Conservation (phyloP, 2,329 filamentous ascomycete species). For the Penicillium digitatum region DNA sequence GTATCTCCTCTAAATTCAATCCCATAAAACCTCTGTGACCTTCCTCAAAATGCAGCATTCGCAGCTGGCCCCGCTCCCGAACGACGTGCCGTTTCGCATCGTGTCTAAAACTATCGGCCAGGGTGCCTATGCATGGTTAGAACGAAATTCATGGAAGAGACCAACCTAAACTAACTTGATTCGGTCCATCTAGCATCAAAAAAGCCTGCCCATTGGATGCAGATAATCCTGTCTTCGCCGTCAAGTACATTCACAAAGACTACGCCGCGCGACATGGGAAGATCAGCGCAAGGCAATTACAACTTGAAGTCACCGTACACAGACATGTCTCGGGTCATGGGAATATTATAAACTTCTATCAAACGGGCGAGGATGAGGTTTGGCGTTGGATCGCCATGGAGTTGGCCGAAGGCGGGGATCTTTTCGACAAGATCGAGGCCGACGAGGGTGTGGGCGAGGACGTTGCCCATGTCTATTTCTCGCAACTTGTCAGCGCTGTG, state of each 20-base stretch:
- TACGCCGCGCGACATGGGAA: conserved; percentile 87
- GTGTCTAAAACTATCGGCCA: conserved; percentile 95
- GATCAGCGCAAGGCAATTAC: conserved; percentile 81
- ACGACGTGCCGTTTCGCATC: conserved; percentile 83
- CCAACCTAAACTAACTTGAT: conserved; percentile 1
- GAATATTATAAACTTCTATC: conserved; percentile 92
- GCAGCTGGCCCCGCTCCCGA: conserved; percentile 80
- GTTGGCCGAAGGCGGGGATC: conserved; percentile 85
- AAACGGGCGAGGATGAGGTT: conserved; percentile 73
- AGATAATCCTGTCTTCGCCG: conserved; percentile 76
- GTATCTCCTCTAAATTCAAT: neutral
- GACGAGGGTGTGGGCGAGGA: conserved; percentile 92
- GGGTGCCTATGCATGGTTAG: conserved; percentile 92
- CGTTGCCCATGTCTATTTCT: conserved; percentile 94
- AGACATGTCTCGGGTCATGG: conserved; percentile 81
- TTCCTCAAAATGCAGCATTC: conserved; percentile 61
- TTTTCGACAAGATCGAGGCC: conserved; percentile 99
- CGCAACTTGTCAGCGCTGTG: conserved; percentile 83
- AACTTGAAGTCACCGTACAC: conserved; percentile 88
- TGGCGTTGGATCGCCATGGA: conserved; percentile 99
- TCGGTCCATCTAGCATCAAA: conserved; percentile 64
- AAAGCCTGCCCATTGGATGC: conserved; percentile 76
- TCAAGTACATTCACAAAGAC: conserved; percentile 98
- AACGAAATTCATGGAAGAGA: neutral
- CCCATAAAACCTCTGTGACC: neutral